Evolutionary conservation across 1,139 yeast genomes (phyloP).

Genomic region (Pichia sp.): DNA sequence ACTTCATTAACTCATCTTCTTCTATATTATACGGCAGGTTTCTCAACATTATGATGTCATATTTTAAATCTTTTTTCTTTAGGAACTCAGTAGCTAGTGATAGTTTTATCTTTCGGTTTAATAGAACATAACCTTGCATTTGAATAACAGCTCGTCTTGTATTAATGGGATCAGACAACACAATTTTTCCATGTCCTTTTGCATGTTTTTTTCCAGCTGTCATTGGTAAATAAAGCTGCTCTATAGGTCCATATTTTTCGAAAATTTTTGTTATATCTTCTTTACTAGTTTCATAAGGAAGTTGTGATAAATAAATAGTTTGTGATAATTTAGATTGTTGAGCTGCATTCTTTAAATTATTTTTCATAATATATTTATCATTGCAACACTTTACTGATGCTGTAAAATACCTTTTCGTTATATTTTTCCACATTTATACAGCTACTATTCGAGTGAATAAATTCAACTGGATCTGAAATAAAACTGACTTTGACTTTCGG

Average conservation of each 20-base stretch:
- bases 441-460: too few species aligned
- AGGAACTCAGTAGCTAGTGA: constrained; percentile 10
- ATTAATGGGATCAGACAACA: constrained; percentile 16
- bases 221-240: constrained; percentile 14
- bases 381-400: not conserved
- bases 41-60: constrained; percentile 22
- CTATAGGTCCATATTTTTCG: constrained; percentile 20
- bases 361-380: not conserved
- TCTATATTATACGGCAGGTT: constrained; percentile 23
- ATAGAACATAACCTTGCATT: constrained; percentile 27
- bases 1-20: constrained; percentile 23
- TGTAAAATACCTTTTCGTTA: not conserved
- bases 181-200: constrained; percentile 22
- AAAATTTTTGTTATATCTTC: constrained; percentile 21
- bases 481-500: not conserved
- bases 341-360: not conserved
- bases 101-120: constrained; percentile 22
- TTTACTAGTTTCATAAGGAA: constrained; percentile 22
- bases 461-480: not conserved
- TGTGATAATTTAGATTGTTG: not conserved
- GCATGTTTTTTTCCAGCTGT: constrained; percentile 15
- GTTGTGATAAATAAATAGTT: constrained; percentile 17
- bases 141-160: constrained; percentile 25
- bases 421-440: not conserved
- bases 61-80: constrained; percentile 8